Evolutionary conservation across 2,329 filamentous ascomycete genomes (phyloP).

Genomic region (Metarhizium robertsii): DNA sequence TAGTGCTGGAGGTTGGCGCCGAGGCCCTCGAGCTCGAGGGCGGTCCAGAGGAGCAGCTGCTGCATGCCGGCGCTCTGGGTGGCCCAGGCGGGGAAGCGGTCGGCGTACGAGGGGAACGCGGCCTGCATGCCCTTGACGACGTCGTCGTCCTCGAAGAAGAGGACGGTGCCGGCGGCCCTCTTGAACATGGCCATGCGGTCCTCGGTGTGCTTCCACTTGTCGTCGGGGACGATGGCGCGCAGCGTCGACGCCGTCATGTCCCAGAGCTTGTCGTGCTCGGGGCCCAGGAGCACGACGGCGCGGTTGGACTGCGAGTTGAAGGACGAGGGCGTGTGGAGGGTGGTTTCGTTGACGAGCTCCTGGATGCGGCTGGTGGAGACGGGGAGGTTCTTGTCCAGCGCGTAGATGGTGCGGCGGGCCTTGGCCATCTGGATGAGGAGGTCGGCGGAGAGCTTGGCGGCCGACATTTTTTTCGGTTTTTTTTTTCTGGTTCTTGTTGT

Average conservation of each 20-base stretch:
- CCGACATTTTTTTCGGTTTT: constrained; percentile 27
- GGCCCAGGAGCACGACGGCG: constrained; percentile 66
- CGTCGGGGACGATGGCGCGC: constrained; percentile 50
- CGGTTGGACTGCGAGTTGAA: constrained; percentile 89
- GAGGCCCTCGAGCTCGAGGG: constrained; percentile 73
- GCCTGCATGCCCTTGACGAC: constrained; percentile 57
- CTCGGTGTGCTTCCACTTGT: constrained; percentile 46
- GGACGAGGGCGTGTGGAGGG: constrained; percentile 63
- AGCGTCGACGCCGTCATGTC: constrained; percentile 51
- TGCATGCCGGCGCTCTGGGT: constrained; percentile 69
- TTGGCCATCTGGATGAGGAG: constrained; percentile 55
- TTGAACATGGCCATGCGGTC: constrained; percentile 47
- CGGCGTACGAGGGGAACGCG: constrained; percentile 64
- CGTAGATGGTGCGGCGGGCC: constrained; percentile 61
- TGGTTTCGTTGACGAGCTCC: constrained; percentile 53
- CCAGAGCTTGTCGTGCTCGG: constrained; percentile 85
- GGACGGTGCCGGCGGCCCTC: constrained; percentile 67
- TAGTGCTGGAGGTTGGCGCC: constrained; percentile 91
- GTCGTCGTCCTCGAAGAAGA: constrained; percentile 78
- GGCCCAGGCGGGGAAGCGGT: constrained; percentile 71
- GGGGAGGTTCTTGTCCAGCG: constrained; percentile 53
- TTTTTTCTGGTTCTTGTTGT: background rate
- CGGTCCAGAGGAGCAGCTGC: constrained; percentile 73
- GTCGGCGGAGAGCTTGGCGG: constrained; percentile 32
- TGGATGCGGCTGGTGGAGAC: constrained; percentile 43